Evolutionary conservation across 306 rosid genomes (phyloP).

Genomic region (Trichosanthes cucumerina): DNA sequence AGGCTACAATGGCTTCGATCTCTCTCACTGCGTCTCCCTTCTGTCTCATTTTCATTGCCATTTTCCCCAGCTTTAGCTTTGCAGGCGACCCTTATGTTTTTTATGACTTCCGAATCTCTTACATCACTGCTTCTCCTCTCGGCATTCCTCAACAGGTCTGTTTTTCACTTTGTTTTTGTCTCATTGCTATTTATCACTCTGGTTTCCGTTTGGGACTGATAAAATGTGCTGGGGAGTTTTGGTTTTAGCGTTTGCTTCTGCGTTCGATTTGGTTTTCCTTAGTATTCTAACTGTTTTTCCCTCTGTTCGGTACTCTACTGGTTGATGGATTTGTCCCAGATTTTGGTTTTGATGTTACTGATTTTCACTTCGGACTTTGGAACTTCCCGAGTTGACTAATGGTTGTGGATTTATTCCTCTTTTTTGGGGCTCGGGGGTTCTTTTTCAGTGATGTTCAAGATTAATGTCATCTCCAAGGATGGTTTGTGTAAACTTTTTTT

Average conservation of each 20-base stretch:
- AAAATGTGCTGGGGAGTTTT: background rate
- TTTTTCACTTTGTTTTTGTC: background rate
- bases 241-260: background rate
- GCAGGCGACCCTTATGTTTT: slow-evolving; percentile 50
- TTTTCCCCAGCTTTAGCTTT: slow-evolving; percentile 32
- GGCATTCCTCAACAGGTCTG: slow-evolving; percentile 72
- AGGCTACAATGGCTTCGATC: slow-evolving; percentile 28
- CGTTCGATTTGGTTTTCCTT: background rate
- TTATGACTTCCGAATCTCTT: slow-evolving; percentile 46
- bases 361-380: background rate
- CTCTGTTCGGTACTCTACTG: background rate
- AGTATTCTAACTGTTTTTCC: too few relatives aligned
- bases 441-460: background rate
- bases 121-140: slow-evolving; percentile 63
- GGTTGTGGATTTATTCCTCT: background rate
- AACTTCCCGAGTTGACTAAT: background rate
- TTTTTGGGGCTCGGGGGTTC: background rate
- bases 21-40: slow-evolving; percentile 5
- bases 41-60: slow-evolving; percentile 7
- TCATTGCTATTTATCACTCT: background rate
- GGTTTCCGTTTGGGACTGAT: background rate
- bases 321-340: background rate
- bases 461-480: background rate
- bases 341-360: background rate
- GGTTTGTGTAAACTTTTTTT: background rate